These are phyloP conservation scores for Candida manassasensis DNA, from an alignment of 805 yeast genomes.

Conservation along the genomic window DNA sequence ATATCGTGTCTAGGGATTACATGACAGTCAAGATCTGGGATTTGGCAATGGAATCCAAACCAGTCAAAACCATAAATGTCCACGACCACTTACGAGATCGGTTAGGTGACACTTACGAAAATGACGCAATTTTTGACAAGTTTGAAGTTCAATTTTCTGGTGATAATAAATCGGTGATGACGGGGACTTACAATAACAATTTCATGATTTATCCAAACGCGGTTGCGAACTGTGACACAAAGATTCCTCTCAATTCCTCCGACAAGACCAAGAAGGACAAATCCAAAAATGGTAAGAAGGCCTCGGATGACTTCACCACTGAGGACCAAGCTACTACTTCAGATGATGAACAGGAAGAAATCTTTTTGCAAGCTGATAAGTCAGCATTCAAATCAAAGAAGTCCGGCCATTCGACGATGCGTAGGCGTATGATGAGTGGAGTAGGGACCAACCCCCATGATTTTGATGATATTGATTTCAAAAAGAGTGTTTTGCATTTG, in stretches of 20 bases:
- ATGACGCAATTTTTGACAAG: slow-evolving; percentile 97
- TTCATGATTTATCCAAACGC: slow-evolving; percentile 95
- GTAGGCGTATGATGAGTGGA: slow-evolving; percentile 49
- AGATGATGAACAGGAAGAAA: slow-evolving; percentile 46
- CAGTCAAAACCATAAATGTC: slow-evolving; percentile 88
- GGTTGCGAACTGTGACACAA: slow-evolving; percentile 11
- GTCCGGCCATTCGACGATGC: slow-evolving; percentile 36
- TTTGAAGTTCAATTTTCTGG: slow-evolving; percentile 95
- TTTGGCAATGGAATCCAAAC: slow-evolving; percentile 92
- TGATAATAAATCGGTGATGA: slow-evolving; percentile 86
- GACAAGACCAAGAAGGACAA: slow-evolving; percentile 2
- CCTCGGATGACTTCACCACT: slow-evolving; percentile 25
- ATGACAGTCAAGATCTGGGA: slow-evolving; percentile 98
- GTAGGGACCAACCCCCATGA: slow-evolving; percentile 56
- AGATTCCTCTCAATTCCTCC: neutral
- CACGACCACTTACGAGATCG: slow-evolving; percentile 93
- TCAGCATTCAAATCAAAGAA: slow-evolving; percentile 87
- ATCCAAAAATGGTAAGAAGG: slow-evolving; percentile 3
- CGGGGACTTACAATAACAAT: slow-evolving; percentile 95
- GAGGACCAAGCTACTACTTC: slow-evolving; percentile 32
- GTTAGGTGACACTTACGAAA: slow-evolving; percentile 95
- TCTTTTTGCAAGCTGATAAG: slow-evolving; percentile 95
- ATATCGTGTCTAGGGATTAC: slow-evolving; percentile 95
- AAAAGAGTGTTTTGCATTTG: slow-evolving; percentile 87
- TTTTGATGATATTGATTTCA: slow-evolving; percentile 81